A percentile compares a stretch with the other conserved stretches of the same genome.
These are phyloP conservation scores for Tylopilus plumbeoviolaceoides DNA, from an alignment of 768 basidiomycete species.

Conservation along the genomic window DNA sequence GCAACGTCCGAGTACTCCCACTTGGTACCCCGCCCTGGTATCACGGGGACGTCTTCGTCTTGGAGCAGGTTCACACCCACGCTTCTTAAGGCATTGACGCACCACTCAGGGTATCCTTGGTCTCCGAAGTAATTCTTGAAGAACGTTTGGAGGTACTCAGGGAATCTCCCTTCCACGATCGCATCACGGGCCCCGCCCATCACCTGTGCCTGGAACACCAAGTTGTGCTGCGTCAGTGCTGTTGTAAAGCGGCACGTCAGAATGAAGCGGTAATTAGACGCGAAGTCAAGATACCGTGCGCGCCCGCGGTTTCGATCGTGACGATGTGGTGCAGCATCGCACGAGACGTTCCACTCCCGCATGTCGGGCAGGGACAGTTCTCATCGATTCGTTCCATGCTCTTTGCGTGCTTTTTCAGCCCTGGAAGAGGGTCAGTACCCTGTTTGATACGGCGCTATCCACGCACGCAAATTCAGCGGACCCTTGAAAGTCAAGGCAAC, in stretches of 20 bases:
- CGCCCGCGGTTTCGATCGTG: constrained; percentile 80
- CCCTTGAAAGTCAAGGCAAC: constrained; percentile 81
- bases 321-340: constrained; percentile 73
- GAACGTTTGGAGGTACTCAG: constrained; percentile 70
- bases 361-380: constrained; percentile 84
- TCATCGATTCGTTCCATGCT: constrained; percentile 73
- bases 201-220: constrained; percentile 80
- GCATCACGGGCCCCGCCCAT: constrained; percentile 85
- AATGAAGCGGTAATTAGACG: constrained; percentile 17
- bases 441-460: neutral
- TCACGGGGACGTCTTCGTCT: constrained; percentile 43
- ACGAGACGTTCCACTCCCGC: constrained; percentile 58
- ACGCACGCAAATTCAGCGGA: constrained; percentile 74
- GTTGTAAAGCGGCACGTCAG: constrained; percentile 8
- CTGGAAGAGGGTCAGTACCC: constrained; percentile 16
- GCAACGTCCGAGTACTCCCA: constrained; percentile 70
- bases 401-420: constrained; percentile 61
- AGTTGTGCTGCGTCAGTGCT: constrained; percentile 82
- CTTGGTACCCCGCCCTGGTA: constrained; percentile 62
- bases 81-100: constrained; percentile 74
- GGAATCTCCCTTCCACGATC: constrained; percentile 74
- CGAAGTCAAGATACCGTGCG: constrained; percentile 56
- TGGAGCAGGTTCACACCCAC: constrained; percentile 83
- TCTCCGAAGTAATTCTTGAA: constrained; percentile 76
- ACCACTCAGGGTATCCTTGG: constrained; percentile 84